phyloP scores from a whole-genome alignment of 331 rosid genomes.

The Quercus phellos region DNA sequence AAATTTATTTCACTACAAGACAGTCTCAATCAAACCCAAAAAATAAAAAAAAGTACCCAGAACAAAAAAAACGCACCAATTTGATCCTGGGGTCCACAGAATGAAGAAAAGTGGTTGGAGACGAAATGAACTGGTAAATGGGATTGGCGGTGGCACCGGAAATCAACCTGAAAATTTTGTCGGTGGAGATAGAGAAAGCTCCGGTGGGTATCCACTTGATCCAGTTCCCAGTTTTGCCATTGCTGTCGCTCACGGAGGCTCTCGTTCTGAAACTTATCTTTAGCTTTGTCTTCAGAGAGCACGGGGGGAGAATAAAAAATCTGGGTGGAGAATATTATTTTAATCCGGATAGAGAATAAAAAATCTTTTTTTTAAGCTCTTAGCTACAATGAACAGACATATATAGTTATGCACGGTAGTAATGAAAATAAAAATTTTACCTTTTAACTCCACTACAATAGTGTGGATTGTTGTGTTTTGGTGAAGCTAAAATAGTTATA shows the following conservation, averaged over 20 bases:
- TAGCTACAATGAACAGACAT: too few species aligned
- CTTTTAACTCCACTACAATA: too few species aligned
- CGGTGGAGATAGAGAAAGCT: conserved; percentile 50
- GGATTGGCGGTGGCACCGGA: conserved; percentile 89
- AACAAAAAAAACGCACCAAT: conserved; percentile 48
- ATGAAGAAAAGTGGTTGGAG: conserved; percentile 83
- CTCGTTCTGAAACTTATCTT: conserved; percentile 19
- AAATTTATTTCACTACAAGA: background rate
- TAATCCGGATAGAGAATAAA: too few species aligned
- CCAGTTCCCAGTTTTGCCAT: conserved; percentile 44
- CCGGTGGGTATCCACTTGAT: conserved; percentile 51
- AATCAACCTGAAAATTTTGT: conserved; percentile 65
- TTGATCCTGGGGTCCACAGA: conserved; percentile 76
- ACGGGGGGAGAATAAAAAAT: too few species aligned
- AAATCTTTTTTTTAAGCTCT: too few species aligned
- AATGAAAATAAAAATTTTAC: too few species aligned
- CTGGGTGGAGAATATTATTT: too few species aligned
- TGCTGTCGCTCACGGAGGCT: conserved; percentile 45
- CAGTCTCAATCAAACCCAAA: background rate
- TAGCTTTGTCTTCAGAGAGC: background rate
- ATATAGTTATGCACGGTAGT: too few species aligned
- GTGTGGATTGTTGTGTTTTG: too few species aligned
- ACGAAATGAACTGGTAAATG: conserved; percentile 77
- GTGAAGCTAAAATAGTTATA: too few species aligned
- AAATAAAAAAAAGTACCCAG: background rate